Evolutionary conservation across 75 land plant genomes (phyloP), one percentile per base, ranked within the genome.

Genomic region (Gnetum montanum): DNA sequence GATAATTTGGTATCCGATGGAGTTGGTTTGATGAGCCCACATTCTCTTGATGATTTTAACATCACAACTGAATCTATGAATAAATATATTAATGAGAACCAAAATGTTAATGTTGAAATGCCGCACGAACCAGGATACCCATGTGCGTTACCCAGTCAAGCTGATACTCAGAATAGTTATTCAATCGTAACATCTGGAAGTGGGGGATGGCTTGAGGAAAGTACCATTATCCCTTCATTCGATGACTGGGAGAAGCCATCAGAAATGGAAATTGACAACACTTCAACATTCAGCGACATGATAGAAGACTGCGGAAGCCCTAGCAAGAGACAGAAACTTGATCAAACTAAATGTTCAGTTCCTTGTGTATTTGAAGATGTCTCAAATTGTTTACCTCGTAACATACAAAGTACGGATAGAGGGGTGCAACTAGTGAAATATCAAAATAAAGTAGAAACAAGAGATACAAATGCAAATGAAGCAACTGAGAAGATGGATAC

Each of bases 121-220:
- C 7, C 41, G n/a, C 23, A 54, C 16, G 68, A 69, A 37, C 66
- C 59, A 13, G 60, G 65, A 49, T 43, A 53, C 26, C 8, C 54
- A 26, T 73, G 80, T 67, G 63, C 48, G 43, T 82, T 31, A 38
- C 63, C 63, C 52, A 67, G 34, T 62, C 73, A 30, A 2, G 3
- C 28, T 4, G 45, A 34, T 27, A 40, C 33, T 46, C 27, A 38
- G 23, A 24, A n/a, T 57, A 41, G 26, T 31, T 31, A 46, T 29
- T 47, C 46, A 55, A 50, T 30, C 1, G 55, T 46, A 30, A 30
- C 58, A 18, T 58, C 66, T 29, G 75, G 74, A 45, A 53, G 38
- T 34, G 82, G 82, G 26, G 80, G 80, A 16, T 79, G 80, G 82
- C 46, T 79, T 36, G 82, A 70, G 18, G 78, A 78, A n/a, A 64